Conservation (phyloP, 2,329 filamentous ascomycete species). For the Magnaporthiopsis rhizophila region DNA sequence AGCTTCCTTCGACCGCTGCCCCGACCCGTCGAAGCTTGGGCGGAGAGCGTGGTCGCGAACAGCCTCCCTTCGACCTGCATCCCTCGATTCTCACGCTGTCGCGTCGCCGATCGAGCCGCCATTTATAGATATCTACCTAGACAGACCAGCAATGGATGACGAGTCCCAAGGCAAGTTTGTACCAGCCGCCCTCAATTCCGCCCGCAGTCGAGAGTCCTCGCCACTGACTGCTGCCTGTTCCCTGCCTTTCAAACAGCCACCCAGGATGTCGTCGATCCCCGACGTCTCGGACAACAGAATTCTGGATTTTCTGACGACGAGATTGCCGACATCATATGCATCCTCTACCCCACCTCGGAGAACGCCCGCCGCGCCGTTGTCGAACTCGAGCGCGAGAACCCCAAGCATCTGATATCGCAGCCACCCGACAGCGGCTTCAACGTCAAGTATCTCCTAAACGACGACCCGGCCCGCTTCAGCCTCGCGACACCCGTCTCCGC, state of each 20-base stretch:
- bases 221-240: background rate
- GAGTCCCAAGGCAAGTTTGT: background rate
- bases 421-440: constrained; percentile 35
- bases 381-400: constrained; percentile 37
- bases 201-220: background rate
- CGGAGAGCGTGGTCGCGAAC: background rate
- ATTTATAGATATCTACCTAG: background rate
- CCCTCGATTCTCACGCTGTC: background rate
- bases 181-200: background rate
- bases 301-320: constrained; percentile 78
- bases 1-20: background rate
- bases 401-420: constrained; percentile 38
- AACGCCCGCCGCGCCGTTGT: constrained; percentile 64
- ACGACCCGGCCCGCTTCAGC: constrained; percentile 39
- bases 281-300: constrained; percentile 69
- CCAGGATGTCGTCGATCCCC: constrained; percentile 73
- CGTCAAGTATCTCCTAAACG: constrained; percentile 45
- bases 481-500: constrained; percentile 44
- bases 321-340: constrained; percentile 79
- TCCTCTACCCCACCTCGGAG: constrained; percentile 71
- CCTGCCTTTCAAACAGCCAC: constrained; percentile 44
- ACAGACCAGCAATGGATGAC: background rate
- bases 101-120: background rate
- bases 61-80: background rate
- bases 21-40: background rate